Conservation (phyloP, 1,284 basidiomycete species). For the Boletellus dicymbophilus region DNA sequence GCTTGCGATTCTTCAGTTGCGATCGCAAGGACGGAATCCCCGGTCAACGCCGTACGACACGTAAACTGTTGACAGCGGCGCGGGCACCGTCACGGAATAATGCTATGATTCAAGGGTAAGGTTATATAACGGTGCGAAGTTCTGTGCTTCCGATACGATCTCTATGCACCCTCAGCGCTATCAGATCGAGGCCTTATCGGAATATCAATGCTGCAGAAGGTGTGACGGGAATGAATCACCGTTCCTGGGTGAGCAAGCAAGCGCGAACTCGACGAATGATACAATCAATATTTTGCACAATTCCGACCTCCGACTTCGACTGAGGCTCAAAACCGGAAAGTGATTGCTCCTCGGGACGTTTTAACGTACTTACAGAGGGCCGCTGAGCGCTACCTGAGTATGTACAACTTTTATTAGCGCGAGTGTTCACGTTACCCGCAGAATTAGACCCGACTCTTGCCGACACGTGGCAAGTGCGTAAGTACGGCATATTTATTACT, state of each 20-base stretch:
- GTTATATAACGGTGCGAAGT: conserved; percentile 16
- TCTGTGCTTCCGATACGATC: conserved; percentile 26
- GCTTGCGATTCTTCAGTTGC: conserved; percentile 10
- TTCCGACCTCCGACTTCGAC: conserved; percentile 8
- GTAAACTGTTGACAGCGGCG: conserved; percentile 35
- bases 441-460: too few relatives aligned
- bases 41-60: conserved; percentile 17
- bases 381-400: too few relatives aligned
- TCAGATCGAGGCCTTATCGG: conserved; percentile 28
- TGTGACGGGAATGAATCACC: conserved; percentile 31
- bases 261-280: conserved; percentile 21
- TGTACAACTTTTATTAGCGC: neutral
- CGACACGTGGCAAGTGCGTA: conserved; percentile 18
- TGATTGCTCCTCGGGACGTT: neutral
- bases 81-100: conserved; percentile 14
- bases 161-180: conserved; percentile 12
- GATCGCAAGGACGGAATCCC: conserved; percentile 10
- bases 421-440: too few relatives aligned
- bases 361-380: too few relatives aligned
- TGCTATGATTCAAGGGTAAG: conserved; percentile 35
- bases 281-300: conserved; percentile 4
- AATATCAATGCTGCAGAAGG: conserved; percentile 2
- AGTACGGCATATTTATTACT: conserved; percentile 21
- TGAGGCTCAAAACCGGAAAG: too few relatives aligned
- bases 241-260: conserved; percentile 27